These are phyloP conservation scores for Phlebiopsis flavidoalba DNA, from an alignment of 768 basidiomycete genomes.

Conservation along the genomic window DNA sequence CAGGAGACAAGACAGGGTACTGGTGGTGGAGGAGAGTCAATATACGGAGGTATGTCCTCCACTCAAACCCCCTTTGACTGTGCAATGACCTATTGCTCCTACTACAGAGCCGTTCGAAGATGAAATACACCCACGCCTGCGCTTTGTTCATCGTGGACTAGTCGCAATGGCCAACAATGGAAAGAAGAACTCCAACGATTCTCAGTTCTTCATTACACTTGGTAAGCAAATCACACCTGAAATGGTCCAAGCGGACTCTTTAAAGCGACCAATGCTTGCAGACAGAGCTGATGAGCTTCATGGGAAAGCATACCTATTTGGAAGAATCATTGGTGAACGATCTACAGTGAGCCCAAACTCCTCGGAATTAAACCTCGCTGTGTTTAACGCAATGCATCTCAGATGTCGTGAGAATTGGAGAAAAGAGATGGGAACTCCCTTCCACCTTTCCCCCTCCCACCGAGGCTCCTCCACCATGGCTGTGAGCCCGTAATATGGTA, in stretches of 20 bases:
- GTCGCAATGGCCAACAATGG: slow-evolving; percentile 95
- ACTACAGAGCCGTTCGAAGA: slow-evolving; percentile 88
- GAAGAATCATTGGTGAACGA: slow-evolving; percentile 84
- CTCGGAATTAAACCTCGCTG: not conserved
- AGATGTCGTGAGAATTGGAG: slow-evolving; percentile 92
- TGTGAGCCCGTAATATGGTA: slow-evolving; percentile 35
- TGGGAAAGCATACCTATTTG: slow-evolving; percentile 93
- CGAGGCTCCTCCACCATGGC: no score
- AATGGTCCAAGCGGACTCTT: no score
- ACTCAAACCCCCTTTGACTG: no score
- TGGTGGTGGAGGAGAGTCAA: slow-evolving; percentile 89
- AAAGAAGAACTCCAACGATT: slow-evolving; percentile 83
- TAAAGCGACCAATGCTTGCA: slow-evolving; percentile 22
- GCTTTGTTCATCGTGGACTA: slow-evolving; percentile 85
- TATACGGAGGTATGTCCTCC: slow-evolving; percentile 70
- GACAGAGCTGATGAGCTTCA: slow-evolving; percentile 91
- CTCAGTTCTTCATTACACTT: slow-evolving; percentile 93
- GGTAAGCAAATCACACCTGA: slow-evolving; percentile 37
- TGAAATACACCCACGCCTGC: slow-evolving; percentile 88
- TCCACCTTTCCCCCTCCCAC: no score
- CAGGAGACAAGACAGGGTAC: slow-evolving; percentile 91
- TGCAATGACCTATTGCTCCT: not conserved
- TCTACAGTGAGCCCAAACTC: slow-evolving; percentile 66
- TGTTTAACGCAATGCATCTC: not conserved
- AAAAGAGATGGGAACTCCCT: no score